Conservation (phyloP, 495 filamentous ascomycete genomes). For the Xylaria longipes region DNA sequence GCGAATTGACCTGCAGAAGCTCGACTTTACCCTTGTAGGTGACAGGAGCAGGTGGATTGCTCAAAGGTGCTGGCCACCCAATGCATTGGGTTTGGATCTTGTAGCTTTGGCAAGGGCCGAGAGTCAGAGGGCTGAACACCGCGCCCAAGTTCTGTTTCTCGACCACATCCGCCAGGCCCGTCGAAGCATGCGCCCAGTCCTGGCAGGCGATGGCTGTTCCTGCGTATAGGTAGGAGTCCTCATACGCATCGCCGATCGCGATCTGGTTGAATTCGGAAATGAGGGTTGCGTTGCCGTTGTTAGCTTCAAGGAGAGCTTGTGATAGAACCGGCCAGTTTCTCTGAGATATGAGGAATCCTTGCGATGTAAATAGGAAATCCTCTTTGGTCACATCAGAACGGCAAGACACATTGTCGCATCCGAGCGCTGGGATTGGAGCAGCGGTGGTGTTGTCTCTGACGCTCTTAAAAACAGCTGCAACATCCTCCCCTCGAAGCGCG, state of each 20-base stretch:
- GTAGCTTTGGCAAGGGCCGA: constrained; percentile 38
- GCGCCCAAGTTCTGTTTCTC: constrained; percentile 32
- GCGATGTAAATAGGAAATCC: constrained; percentile 33
- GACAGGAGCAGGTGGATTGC: constrained; percentile 39
- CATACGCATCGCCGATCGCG: constrained; percentile 33
- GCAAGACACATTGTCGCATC: constrained; percentile 36
- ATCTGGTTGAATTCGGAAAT: constrained; percentile 37
- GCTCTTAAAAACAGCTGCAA: constrained; percentile 37
- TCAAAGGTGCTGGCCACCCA: constrained; percentile 46
- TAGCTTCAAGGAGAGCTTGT: constrained; percentile 34
- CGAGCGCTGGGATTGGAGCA: constrained; percentile 43
- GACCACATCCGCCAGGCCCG: constrained; percentile 31
- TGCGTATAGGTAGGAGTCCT: constrained; percentile 32
- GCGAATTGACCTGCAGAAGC: constrained; percentile 43
- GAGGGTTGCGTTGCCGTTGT: constrained; percentile 38
- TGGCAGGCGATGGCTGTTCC: constrained; percentile 44
- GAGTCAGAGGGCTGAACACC: constrained; percentile 36
- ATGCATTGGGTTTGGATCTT: constrained; percentile 42
- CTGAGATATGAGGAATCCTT: constrained; percentile 27
- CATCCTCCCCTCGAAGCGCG: constrained; percentile 37
- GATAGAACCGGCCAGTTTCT: constrained; percentile 35
- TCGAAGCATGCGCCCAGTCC: constrained; percentile 42
- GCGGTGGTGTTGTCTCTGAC: constrained; percentile 34
- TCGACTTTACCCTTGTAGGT: constrained; percentile 28
- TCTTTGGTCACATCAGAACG: constrained; percentile 31